A percentile compares a stretch with the other conserved stretches of the same genome.
phyloP scores from a whole-genome alignment of 768 basidiomycete species.

The Suillus occidentalis region DNA sequence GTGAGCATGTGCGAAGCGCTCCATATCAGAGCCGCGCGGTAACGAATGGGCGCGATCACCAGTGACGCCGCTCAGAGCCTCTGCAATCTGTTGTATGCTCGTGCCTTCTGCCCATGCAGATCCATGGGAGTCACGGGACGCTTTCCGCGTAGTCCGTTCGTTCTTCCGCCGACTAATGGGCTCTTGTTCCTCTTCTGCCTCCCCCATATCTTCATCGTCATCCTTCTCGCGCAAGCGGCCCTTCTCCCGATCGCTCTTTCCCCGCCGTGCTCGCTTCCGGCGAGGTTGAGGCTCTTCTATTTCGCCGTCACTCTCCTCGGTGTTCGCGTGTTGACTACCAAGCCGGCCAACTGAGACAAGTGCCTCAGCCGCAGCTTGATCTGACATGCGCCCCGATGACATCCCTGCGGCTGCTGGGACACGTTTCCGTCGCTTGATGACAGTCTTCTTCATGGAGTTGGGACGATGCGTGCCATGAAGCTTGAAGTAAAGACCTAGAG shows the following conservation, averaged over 20 bases:
- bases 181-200: constrained; percentile 31
- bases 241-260: constrained; percentile 37
- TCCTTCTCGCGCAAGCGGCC: constrained; percentile 39
- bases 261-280: constrained; percentile 55
- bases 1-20: constrained; percentile 31
- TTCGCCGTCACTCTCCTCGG: constrained; percentile 43
- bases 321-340: constrained; percentile 35
- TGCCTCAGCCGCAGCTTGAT: constrained; percentile 88
- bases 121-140: constrained; percentile 36
- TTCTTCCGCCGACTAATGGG: constrained; percentile 24
- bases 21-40: constrained; percentile 29
- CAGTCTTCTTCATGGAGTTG: constrained; percentile 98
- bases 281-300: constrained; percentile 50
- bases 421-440: constrained; percentile 97
- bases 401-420: constrained; percentile 78
- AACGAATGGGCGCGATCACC: constrained; percentile 35
- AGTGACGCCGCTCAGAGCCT: constrained; percentile 24
- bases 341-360: constrained; percentile 79
- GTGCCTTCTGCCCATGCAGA: constrained; percentile 35
- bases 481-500: constrained; percentile 93
- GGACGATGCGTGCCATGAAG: constrained; percentile 96
- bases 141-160: constrained; percentile 35
- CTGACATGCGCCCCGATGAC: constrained; percentile 58
- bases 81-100: constrained; percentile 35
- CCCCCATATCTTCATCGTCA: constrained; percentile 53